A percentile compares a stretch with the other conserved stretches of the same genome.
These are phyloP conservation scores for Solanum sitiens DNA, from an alignment of 257 asterid species.

Conservation along the genomic window DNA sequence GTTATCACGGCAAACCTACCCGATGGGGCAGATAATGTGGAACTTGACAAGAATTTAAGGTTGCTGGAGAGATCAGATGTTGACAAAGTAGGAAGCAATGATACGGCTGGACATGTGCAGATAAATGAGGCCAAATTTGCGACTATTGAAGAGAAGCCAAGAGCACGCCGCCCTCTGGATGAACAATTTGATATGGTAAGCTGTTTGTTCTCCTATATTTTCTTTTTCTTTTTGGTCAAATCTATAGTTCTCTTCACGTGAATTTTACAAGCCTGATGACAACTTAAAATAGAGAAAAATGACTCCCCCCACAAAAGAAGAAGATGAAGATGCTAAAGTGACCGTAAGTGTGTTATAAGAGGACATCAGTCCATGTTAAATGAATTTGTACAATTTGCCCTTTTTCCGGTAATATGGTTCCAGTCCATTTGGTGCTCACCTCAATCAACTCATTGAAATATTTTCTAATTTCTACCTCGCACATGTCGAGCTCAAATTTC, in stretches of 20 bases:
- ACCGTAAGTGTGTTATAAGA: neutral
- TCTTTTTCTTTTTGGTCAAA: neutral
- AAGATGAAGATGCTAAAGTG: neutral
- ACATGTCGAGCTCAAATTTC: neutral
- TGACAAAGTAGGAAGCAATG: slow-evolving; percentile 3
- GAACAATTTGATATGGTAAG: slow-evolving; percentile 84
- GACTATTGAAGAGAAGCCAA: slow-evolving; percentile 19
- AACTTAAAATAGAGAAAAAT: neutral
- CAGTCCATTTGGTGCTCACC: neutral
- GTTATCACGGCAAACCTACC: slow-evolving; percentile 55
- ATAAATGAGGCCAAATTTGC: neutral
- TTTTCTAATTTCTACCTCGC: neutral
- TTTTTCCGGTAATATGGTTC: neutral
- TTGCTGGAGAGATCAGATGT: slow-evolving; percentile 4
- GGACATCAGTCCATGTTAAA: neutral
- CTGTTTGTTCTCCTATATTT: neutral
- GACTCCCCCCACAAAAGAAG: neutral
- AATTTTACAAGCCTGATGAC: neutral
- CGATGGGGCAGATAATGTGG: slow-evolving; percentile 36
- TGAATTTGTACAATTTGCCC: neutral
- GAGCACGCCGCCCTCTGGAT: slow-evolving; percentile 68
- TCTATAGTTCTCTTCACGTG: neutral
- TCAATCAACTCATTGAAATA: neutral
- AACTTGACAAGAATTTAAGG: slow-evolving; percentile 17
- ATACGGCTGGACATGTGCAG: neutral